phyloP scores from a whole-genome alignment of 2,329 filamentous ascomycete genomes.

The Cladosporium sp. region DNA sequence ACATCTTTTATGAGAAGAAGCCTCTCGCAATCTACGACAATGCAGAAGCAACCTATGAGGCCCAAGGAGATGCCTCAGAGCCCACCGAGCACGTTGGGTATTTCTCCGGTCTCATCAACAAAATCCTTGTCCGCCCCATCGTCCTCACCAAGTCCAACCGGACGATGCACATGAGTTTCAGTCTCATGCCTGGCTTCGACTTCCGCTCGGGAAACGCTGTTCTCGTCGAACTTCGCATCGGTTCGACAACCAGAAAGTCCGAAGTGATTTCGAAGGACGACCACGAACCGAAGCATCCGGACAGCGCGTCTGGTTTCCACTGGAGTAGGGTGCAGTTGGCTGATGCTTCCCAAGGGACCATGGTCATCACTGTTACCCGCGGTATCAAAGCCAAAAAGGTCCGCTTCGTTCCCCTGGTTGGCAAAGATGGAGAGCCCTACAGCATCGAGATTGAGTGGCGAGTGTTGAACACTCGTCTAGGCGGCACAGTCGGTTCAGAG shows the following conservation, averaged over 20 bases:
- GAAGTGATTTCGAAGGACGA: no score
- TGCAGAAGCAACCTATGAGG: background rate
- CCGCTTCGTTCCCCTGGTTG: background rate
- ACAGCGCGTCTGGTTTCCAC: background rate
- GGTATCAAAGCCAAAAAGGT: background rate
- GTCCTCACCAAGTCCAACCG: background rate
- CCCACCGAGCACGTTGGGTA: background rate
- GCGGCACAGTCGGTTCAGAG: background rate
- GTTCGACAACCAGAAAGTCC: background rate
- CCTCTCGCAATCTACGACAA: background rate
- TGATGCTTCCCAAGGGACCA: background rate
- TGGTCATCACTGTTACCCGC: background rate
- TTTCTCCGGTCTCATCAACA: background rate
- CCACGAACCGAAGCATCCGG: no score
- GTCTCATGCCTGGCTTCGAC: background rate
- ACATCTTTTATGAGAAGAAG: background rate
- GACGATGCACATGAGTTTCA: background rate
- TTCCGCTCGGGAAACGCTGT: background rate
- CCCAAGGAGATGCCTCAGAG: no score
- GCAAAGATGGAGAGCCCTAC: background rate
- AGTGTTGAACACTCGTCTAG: background rate
- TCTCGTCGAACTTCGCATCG: background rate
- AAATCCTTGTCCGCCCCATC: background rate
- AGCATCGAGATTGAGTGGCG: background rate
- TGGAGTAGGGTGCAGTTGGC: background rate